Conservation (phyloP, 164 flowering plant genomes). For the Kalanchoe fedtschenkoi region DNA sequence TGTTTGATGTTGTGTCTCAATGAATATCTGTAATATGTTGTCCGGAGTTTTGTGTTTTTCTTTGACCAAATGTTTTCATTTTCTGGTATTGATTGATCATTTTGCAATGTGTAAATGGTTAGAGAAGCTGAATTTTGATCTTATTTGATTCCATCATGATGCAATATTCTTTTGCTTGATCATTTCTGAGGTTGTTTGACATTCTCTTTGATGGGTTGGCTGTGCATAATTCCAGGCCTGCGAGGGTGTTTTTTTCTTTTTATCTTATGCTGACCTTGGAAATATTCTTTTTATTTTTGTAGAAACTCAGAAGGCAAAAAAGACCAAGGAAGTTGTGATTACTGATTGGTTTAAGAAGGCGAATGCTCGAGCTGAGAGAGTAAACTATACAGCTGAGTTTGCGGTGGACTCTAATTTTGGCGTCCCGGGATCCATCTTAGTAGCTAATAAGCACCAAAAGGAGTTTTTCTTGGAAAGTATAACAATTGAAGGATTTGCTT, state of each 20-base stretch:
- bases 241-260: too few relatives aligned
- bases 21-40: not conserved
- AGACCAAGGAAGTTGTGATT: constrained; percentile 48
- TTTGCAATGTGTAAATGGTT: too few relatives aligned
- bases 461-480: constrained; percentile 82
- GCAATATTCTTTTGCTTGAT: too few relatives aligned
- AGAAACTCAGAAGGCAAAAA: constrained; percentile 62
- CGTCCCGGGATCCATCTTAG: constrained; percentile 67
- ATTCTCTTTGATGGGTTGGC: too few relatives aligned
- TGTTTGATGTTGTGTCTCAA: not conserved
- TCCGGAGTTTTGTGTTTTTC: not conserved
- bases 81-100: not conserved
- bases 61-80: too few relatives aligned
- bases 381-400: constrained; percentile 67
- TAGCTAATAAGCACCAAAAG: constrained; percentile 68
- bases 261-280: not conserved
- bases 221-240: not conserved
- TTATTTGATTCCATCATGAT: too few relatives aligned
- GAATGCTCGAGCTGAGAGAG: constrained; percentile 52
- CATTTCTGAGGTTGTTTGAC: too few relatives aligned
- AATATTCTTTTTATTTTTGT: constrained; percentile 2
- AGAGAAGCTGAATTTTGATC: too few relatives aligned
- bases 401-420: constrained; percentile 69
- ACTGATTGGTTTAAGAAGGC: constrained; percentile 80
- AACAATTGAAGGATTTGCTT: constrained; percentile 67